Conservation (phyloP, 192 early-diverging fungal genomes). For the Neocallimastix lanati region DNA sequence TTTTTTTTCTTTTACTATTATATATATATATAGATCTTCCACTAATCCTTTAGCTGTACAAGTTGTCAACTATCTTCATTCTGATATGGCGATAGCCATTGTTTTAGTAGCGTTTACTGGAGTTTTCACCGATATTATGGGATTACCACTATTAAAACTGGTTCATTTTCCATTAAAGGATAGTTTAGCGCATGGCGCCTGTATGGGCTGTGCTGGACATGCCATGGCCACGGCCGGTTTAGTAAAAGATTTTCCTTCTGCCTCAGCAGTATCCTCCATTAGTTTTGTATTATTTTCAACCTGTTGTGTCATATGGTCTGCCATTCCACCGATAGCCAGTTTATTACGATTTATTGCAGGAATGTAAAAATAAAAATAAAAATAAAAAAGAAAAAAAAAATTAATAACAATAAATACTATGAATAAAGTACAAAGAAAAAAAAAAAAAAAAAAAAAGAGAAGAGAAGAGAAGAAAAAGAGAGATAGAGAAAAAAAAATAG, state of each 20-base stretch:
- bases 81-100: background rate
- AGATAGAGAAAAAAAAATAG: no score
- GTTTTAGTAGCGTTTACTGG: background rate
- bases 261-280: background rate
- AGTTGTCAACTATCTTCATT: background rate
- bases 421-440: no score
- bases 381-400: no score
- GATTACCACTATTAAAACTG: background rate
- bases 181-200: background rate
- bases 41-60: background rate
- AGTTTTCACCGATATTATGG: background rate
- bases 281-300: background rate
- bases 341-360: background rate
- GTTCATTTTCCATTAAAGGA: background rate
- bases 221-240: background rate
- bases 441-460: no score
- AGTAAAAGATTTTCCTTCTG: background rate
- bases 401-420: no score
- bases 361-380: no score
- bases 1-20: no score
- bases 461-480: no score
- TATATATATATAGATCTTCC: no score
- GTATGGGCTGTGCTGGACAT: background rate
- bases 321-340: background rate
- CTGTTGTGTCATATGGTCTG: background rate